Evolutionary conservation across 257 asterid species (phyloP).

Genomic region (Plectranthus barbatus): DNA sequence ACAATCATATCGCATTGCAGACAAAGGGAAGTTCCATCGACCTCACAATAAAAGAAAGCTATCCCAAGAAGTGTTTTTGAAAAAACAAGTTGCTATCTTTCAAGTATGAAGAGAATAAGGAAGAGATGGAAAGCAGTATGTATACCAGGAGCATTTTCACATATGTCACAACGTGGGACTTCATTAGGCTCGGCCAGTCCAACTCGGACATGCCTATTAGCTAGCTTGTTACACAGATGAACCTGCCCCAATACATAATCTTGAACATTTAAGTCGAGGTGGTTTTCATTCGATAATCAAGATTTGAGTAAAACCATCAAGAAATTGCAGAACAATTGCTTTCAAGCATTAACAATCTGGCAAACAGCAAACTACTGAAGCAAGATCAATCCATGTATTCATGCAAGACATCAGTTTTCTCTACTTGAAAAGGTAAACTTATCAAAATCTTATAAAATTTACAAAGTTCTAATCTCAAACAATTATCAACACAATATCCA

Average conservation of each 20-base stretch:
- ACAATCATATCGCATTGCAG: constrained; percentile 89
- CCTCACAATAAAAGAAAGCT: constrained; percentile 97
- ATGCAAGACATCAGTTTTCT: too few relatives aligned
- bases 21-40: constrained; percentile 94
- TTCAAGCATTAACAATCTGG: not conserved
- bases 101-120: constrained; percentile 8
- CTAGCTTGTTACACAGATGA: constrained; percentile 94
- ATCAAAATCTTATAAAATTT: not conserved
- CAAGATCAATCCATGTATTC: not conserved
- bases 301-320: not conserved
- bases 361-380: too few relatives aligned
- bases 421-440: not conserved
- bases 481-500: not conserved
- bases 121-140: constrained; percentile 22
- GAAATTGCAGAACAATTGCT: not conserved
- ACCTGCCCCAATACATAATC: constrained; percentile 39
- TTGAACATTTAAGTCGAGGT: not conserved
- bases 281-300: not conserved
- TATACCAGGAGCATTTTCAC: constrained; percentile 89
- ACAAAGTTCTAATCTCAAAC: not conserved
- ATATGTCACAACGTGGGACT: constrained; percentile 80
- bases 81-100: constrained; percentile 4
- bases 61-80: constrained; percentile 17
- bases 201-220: constrained; percentile 84
- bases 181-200: constrained; percentile 85